Percentiles rank a stretch among this genome's conserved stretches.
These are phyloP conservation scores for Xerophyta viscosa DNA, from an alignment of 106 monocot genomes.

Conservation along the genomic window DNA sequence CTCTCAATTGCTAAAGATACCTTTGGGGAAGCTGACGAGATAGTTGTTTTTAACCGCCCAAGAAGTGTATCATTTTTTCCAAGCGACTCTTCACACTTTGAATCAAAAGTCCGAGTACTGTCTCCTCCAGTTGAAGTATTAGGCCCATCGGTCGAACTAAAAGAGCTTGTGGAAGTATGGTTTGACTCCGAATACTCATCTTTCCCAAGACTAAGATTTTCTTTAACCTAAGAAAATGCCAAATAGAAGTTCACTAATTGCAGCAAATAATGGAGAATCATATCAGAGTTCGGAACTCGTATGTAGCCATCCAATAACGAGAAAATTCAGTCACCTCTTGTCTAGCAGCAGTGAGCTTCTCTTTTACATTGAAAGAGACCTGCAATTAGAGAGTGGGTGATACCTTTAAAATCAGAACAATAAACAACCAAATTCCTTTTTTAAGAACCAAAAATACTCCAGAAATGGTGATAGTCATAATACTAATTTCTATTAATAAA, in stretches of 20 bases:
- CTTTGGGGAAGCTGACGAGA: conserved; percentile 50
- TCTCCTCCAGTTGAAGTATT: conserved; percentile 17
- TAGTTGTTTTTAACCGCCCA: conserved; percentile 43
- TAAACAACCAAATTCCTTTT: background rate
- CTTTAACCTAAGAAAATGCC: conserved; percentile 49
- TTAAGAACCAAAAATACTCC: background rate
- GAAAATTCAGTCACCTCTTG: conserved; percentile 53
- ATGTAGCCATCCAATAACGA: too few relatives aligned
- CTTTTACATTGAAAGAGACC: conserved; percentile 57
- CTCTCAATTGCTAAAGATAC: conserved; percentile 53
- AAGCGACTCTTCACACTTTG: conserved; percentile 26
- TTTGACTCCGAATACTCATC: conserved; percentile 29
- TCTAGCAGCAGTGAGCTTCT: conserved; percentile 58
- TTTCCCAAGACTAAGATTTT: conserved; percentile 57
- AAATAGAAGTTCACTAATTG: too few relatives aligned
- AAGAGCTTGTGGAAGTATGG: conserved; percentile 13
- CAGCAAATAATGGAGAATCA: too few relatives aligned
- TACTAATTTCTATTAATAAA: too few relatives aligned
- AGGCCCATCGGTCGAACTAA: conserved; percentile 11
- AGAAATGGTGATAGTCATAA: too few relatives aligned
- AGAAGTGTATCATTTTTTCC: conserved; percentile 36
- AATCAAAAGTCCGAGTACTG: conserved; percentile 17
- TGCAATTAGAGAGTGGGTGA: conserved; percentile 9
- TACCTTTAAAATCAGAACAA: background rate
- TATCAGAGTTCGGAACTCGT: too few relatives aligned